A percentile compares a stretch with the other conserved stretches of the same genome.
Evolutionary conservation across 331 rosid genomes (phyloP).

Genomic region (Rosa hybrid): DNA sequence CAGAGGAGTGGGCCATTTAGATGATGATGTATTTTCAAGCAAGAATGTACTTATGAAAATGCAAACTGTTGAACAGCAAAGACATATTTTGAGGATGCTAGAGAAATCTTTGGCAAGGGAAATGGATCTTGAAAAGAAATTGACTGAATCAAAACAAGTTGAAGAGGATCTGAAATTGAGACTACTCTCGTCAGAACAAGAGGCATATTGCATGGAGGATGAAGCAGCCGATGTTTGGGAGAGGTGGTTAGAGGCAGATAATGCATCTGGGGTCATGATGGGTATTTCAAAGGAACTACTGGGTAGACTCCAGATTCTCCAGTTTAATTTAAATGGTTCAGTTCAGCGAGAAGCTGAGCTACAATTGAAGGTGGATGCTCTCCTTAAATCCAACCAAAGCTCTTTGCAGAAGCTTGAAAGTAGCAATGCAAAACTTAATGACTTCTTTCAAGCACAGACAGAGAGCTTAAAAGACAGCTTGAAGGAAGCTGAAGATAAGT

Average conservation of each 20-base stretch:
- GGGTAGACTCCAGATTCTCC: constrained; percentile 64
- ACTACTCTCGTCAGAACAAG: constrained; percentile 55
- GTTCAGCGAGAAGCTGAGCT: constrained; percentile 59
- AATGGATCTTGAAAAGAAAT: constrained; percentile 81
- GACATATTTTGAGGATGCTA: constrained; percentile 73
- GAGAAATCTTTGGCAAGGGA: constrained; percentile 88
- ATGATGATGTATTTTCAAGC: constrained; percentile 43
- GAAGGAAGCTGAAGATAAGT: constrained; percentile 44
- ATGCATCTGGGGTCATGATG: constrained; percentile 49
- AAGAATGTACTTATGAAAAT: constrained; percentile 43
- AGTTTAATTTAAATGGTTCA: constrained; percentile 60
- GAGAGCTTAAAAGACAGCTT: constrained; percentile 30
- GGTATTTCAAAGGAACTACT: constrained; percentile 70
- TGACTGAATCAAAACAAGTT: constrained; percentile 49
- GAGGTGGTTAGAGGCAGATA: constrained; percentile 73
- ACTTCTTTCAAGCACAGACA: constrained; percentile 30
- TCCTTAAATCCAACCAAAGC: constrained; percentile 44
- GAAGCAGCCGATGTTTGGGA: constrained; percentile 64
- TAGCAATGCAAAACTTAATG: constrained; percentile 26
- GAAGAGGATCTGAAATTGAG: constrained; percentile 59
- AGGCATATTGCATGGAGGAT: constrained; percentile 54
- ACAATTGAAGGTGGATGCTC: constrained; percentile 52
- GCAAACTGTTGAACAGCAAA: constrained; percentile 76
- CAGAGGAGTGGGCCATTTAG: constrained; percentile 31
- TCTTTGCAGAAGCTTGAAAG: constrained; percentile 34